Conservation (phyloP, 495 filamentous ascomycete species). For the Trichoderma gamsii region DNA sequence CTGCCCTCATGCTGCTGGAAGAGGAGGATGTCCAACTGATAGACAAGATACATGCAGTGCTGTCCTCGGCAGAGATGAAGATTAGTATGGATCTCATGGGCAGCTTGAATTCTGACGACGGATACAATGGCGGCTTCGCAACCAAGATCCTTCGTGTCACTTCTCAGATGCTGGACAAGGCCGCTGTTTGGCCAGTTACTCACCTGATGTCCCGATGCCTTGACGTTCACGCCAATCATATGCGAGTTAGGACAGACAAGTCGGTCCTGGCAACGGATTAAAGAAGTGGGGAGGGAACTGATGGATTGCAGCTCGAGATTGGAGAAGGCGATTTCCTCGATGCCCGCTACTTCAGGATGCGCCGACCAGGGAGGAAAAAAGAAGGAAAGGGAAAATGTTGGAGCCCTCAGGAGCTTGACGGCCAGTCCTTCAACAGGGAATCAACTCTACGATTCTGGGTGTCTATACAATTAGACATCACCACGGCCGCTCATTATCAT, state of each 20-base stretch:
- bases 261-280: constrained; percentile 35
- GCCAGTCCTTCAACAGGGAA: constrained; percentile 4
- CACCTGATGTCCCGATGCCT: constrained; percentile 83
- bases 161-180: constrained; percentile 83
- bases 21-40: constrained; percentile 88
- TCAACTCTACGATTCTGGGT: not conserved
- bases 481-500: not conserved
- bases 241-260: constrained; percentile 61
- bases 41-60: constrained; percentile 74
- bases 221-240: constrained; percentile 76
- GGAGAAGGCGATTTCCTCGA: not conserved
- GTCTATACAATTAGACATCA: not conserved
- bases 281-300: not conserved
- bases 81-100: constrained; percentile 53
- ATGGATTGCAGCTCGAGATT: too few species aligned
- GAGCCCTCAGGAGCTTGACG: not conserved
- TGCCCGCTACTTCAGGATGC: not conserved
- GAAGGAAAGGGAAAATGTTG: not conserved
- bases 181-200: constrained; percentile 92
- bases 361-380: not conserved
- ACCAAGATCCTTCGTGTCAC: constrained; percentile 82
- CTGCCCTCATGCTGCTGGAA: constrained; percentile 82
- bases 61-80: constrained; percentile 73
- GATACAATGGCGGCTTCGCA: constrained; percentile 70
- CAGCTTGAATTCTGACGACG: constrained; percentile 49